Evolutionary conservation across 305 asterid genomes (phyloP), one percentile per base, ranked within the genome.

Genomic region (Solanum hybrid): DNA sequence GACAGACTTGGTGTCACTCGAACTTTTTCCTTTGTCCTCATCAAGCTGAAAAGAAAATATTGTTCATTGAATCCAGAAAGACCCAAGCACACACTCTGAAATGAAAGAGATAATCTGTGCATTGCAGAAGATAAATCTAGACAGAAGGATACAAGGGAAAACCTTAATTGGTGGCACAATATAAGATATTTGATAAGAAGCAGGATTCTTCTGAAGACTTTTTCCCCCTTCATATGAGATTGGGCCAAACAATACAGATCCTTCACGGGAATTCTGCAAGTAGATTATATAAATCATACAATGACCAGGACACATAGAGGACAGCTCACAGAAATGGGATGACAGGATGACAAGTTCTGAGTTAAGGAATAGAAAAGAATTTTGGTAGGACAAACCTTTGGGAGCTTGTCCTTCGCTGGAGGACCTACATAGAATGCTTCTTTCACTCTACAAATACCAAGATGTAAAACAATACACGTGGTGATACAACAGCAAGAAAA

Each of bases 361-460:
- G 40, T 69, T 80, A 64, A 81, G 73, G 3, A 18, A 91, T 79
- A 87, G 42, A 79, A 61, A 89, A 91, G 33, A 83, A 46, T 81
- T 83, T 86, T 79, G 83, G 87, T 74, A 86, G 91, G 88, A 86
- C 69, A 80, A 92, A 96, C 99, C 99, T 97, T 97, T 78, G 98
- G 98, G 87, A 97, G 96, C 95, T 96, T 97, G 91, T 97, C 98
- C 95, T 95, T 97, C 8, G 94, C 51, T 64, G 99, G 99, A 89
- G 98, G 98, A 88, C 95, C 98, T 89, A 97, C 96, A 94, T 95
- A 97, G 92, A 97, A 97, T 88, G 99, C 98, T 93, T 96, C 98
- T 93, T 93, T 96, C 89, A 91, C 51, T 88, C 99, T 97, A 86
- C 92, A 88, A 93, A 77, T 90, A 40, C 73, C 61, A 61, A 88